Evolutionary conservation across 176 grass and related monocot species (phyloP).

Genomic region (Secale cereale): DNA sequence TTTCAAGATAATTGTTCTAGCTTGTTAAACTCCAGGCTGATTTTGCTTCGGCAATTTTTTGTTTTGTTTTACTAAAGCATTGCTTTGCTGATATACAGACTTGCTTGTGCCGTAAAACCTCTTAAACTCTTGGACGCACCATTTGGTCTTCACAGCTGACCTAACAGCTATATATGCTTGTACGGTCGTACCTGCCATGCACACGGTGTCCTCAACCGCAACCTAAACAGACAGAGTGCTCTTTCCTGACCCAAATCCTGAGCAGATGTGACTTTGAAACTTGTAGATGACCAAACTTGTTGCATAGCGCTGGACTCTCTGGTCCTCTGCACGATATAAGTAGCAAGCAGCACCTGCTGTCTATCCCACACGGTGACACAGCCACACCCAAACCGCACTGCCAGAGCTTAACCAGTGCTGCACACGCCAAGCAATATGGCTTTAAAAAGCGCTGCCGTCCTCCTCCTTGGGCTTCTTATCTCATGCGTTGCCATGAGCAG

Average conservation of each 20-base stretch:
- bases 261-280: background rate
- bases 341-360: background rate
- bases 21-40: background rate
- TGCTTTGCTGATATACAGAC: background rate
- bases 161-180: background rate
- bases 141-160: background rate
- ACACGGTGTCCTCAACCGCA: background rate
- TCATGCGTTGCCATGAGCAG: background rate
- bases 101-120: background rate
- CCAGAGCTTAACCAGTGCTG: background rate
- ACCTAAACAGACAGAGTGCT: background rate
- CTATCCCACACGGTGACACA: background rate
- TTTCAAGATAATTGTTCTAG: background rate
- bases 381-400: background rate
- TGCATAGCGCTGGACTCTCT: background rate
- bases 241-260: constrained; percentile 3
- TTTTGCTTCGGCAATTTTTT: background rate
- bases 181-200: background rate
- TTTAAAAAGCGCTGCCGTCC: background rate
- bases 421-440: background rate
- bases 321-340: background rate
- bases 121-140: background rate
- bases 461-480: constrained; percentile 3
- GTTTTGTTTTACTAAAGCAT: background rate
- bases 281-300: background rate